Conservation (phyloP, 1,139 yeast genomes). For the Lodderomyces oxycetoniae region DNA sequence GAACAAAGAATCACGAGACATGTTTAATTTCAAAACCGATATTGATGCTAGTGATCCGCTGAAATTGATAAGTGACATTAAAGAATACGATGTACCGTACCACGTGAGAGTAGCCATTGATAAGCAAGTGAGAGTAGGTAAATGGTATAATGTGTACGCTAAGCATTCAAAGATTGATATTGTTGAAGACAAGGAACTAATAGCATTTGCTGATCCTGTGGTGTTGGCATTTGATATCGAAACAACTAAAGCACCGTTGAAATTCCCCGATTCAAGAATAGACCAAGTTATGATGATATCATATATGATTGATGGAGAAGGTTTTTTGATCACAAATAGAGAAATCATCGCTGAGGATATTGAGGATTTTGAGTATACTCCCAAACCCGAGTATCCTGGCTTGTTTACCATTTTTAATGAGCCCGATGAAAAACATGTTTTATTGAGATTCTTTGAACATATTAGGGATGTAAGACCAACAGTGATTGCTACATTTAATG, state of each 20-base stretch:
- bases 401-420: constrained; percentile 87
- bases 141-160: constrained; percentile 86
- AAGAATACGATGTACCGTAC: constrained; percentile 95
- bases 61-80: constrained; percentile 67
- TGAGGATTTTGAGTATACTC: constrained; percentile 96
- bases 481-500: constrained; percentile 94
- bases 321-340: constrained; percentile 86
- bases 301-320: constrained; percentile 98
- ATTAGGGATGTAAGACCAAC: constrained; percentile 85
- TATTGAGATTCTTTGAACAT: constrained; percentile 82
- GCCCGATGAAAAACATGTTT: constrained; percentile 69
- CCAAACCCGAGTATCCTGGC: constrained; percentile 95
- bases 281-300: constrained; percentile 99
- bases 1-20: constrained; percentile 62
- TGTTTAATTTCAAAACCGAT: constrained; percentile 37
- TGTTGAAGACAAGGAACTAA: constrained; percentile 63
- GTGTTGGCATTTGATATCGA: constrained; percentile 96
- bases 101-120: constrained; percentile 95
- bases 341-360: constrained; percentile 93
- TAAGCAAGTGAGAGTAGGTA: constrained; percentile 79
- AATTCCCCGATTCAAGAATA: constrained; percentile 88
- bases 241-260: constrained; percentile 93
- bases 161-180: constrained; percentile 52
- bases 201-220: constrained; percentile 97
- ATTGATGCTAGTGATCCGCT: constrained; percentile 47